These are phyloP conservation scores for Aspergillus flavus DNA, from an alignment of 2,329 filamentous ascomycete species.

Conservation along the genomic window DNA sequence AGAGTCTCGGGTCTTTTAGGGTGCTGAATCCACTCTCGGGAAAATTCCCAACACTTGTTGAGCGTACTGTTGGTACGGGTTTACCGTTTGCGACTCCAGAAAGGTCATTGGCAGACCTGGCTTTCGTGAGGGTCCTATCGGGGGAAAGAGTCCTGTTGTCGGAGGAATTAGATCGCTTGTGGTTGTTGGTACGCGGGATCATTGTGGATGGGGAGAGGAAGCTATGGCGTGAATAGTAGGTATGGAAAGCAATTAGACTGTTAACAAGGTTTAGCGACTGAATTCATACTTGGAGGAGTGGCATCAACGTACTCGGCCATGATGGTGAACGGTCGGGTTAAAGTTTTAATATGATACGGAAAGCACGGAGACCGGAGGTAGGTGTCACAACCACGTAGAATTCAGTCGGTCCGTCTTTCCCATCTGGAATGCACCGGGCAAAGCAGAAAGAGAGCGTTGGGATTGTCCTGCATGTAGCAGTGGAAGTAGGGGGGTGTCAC, in stretches of 20 bases:
- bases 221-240: constrained; percentile 37
- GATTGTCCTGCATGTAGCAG: constrained; percentile 22
- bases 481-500: constrained; percentile 12
- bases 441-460: constrained; percentile 15
- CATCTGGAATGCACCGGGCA: constrained; percentile 17
- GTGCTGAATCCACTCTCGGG: constrained; percentile 49
- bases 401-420: constrained; percentile 14
- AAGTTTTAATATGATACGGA: constrained; percentile 23
- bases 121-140: constrained; percentile 44
- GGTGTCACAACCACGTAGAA: constrained; percentile 22
- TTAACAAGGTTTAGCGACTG: constrained; percentile 19
- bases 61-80: constrained; percentile 24
- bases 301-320: constrained; percentile 45
- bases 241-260: constrained; percentile 44
- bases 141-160: constrained; percentile 38
- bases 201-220: constrained; percentile 42
- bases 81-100: constrained; percentile 36
- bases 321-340: constrained; percentile 21
- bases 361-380: constrained; percentile 15
- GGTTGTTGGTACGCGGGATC: constrained; percentile 37
- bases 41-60: constrained; percentile 33
- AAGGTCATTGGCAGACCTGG: constrained; percentile 48
- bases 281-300: background rate
- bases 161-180: constrained; percentile 42
- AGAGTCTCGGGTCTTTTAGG: constrained; percentile 48